phyloP scores from a whole-genome alignment of 305 asterid genomes.

The Solanum hybrid region DNA sequence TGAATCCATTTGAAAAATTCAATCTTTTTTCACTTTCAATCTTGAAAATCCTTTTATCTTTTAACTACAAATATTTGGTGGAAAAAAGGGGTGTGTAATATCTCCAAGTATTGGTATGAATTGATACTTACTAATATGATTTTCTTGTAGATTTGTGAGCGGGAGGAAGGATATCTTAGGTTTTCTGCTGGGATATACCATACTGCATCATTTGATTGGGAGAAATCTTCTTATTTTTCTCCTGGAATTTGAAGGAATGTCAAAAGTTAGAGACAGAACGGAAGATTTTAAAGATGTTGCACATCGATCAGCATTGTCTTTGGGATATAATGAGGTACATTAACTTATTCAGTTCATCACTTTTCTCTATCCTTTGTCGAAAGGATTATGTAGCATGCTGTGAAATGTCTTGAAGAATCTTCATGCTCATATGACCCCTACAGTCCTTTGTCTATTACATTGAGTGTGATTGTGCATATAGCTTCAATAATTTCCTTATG shows the following conservation, averaged over 20 bases:
- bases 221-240: not conserved
- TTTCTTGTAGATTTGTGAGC: not conserved
- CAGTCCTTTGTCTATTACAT: not conserved
- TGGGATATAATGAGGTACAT: conserved; percentile 65
- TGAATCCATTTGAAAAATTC: not conserved
- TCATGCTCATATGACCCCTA: not conserved
- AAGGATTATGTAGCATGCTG: not conserved
- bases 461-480: not conserved
- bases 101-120: not conserved
- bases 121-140: not conserved
- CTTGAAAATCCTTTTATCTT: not conserved
- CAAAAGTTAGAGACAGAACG: conserved; percentile 68
- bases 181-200: not conserved
- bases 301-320: conserved; percentile 60
- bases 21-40: not conserved
- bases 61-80: not conserved
- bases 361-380: not conserved
- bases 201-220: not conserved
- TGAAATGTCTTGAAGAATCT: not conserved
- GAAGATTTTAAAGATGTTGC: conserved; percentile 92
- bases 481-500: not conserved
- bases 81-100: not conserved
- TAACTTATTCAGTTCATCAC: not conserved
- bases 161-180: not conserved
- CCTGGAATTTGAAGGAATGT: conserved; percentile 32